phyloP scores from a whole-genome alignment of 2,329 filamentous ascomycete species.

The Fusarium bulbicola region DNA sequence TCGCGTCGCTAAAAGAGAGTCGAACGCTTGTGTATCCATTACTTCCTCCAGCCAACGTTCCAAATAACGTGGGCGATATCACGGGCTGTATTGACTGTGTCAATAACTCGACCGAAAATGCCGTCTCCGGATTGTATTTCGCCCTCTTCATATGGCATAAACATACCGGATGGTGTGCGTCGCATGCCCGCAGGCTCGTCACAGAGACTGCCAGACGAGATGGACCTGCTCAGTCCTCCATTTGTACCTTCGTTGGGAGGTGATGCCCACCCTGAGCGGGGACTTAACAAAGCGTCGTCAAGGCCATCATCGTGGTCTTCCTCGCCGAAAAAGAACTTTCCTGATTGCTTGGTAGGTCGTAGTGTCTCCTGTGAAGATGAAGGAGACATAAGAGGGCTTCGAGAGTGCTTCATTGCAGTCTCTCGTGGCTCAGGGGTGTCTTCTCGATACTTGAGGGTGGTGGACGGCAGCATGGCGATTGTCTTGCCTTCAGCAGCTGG shows the following conservation, averaged over 20 bases:
- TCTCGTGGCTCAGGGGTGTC: conserved; percentile 75
- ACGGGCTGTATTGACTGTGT: conserved; percentile 79
- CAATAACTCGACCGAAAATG: conserved; percentile 80
- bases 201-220: conserved; percentile 60
- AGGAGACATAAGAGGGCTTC: conserved; percentile 68
- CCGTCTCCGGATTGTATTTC: conserved; percentile 69
- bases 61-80: conserved; percentile 77
- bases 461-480: conserved; percentile 87
- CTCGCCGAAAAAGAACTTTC: conserved; percentile 70
- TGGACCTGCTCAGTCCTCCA: conserved; percentile 55
- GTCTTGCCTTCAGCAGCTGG: conserved; percentile 76
- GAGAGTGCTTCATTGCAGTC: conserved; percentile 70
- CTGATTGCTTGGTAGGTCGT: conserved; percentile 72
- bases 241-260: conserved; percentile 36
- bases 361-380: conserved; percentile 87
- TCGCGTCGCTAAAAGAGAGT: conserved; percentile 20
- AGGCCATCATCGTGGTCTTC: conserved; percentile 67
- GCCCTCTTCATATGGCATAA: conserved; percentile 85
- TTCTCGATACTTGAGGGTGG: conserved; percentile 84
- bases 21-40: conserved; percentile 36
- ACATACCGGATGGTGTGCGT: conserved; percentile 86
- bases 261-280: conserved; percentile 47
- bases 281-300: conserved; percentile 45
- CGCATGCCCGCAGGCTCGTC: conserved; percentile 71
- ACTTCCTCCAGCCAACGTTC: conserved; percentile 74